Evolutionary conservation across 805 yeast genomes (phyloP).

Genomic region (Monosporozyma yasuniensis): DNA sequence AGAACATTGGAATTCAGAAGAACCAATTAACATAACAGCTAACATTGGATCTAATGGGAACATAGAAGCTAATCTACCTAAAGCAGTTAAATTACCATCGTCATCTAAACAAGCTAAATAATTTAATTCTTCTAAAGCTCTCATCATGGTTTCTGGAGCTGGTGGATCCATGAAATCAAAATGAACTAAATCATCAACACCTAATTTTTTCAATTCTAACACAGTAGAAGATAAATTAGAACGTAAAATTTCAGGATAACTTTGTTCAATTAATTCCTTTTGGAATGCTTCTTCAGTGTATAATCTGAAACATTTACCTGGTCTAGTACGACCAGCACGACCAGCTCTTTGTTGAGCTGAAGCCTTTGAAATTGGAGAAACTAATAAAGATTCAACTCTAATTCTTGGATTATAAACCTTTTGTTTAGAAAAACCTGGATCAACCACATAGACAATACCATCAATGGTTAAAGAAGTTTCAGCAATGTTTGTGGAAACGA

Average conservation of each 20-base stretch:
- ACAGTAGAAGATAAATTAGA: slow-evolving; percentile 88
- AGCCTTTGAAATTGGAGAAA: slow-evolving; percentile 94
- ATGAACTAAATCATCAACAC: slow-evolving; percentile 92
- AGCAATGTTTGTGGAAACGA: slow-evolving; percentile 90
- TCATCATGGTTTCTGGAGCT: slow-evolving; percentile 99
- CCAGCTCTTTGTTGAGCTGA: slow-evolving; percentile 98
- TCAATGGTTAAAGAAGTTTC: slow-evolving; percentile 97
- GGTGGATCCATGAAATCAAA: slow-evolving; percentile 99
- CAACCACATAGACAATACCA: slow-evolving; percentile 94
- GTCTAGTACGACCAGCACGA: slow-evolving; percentile 99
- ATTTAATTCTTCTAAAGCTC: slow-evolving; percentile 92
- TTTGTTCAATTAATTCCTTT: slow-evolving; percentile 87
- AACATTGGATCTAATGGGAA: slow-evolving; percentile 95
- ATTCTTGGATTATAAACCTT: slow-evolving; percentile 94
- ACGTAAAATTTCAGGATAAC: slow-evolving; percentile 90
- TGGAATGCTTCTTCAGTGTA: slow-evolving; percentile 96
- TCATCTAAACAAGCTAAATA: slow-evolving; percentile 84
- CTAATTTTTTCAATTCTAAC: slow-evolving; percentile 84
- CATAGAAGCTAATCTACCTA: slow-evolving; percentile 84
- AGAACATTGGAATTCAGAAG: slow-evolving; percentile 79
- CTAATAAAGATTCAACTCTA: slow-evolving; percentile 87
- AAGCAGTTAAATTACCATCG: slow-evolving; percentile 80
- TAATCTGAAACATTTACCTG: slow-evolving; percentile 93
- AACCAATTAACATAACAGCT: slow-evolving; percentile 84
- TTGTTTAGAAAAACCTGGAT: slow-evolving; percentile 95